phyloP scores from a whole-genome alignment of 2,329 filamentous ascomycete genomes.

The Colletotrichum brevisporum region DNA sequence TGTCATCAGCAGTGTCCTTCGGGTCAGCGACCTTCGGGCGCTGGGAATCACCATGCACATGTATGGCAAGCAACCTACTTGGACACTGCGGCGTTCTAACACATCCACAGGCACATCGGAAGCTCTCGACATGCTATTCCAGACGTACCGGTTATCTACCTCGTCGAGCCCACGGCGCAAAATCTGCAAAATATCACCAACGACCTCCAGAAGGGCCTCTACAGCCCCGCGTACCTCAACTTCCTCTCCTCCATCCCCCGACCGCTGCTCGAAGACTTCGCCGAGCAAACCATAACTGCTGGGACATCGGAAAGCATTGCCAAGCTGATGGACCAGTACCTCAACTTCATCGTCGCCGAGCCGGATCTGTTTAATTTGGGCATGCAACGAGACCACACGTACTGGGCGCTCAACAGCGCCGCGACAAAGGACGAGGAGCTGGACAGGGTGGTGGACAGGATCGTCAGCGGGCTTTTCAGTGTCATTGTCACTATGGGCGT shows the following conservation, averaged over 20 bases:
- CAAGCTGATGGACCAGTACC: conserved; percentile 95
- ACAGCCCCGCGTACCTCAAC: conserved; percentile 95
- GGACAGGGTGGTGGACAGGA: conserved; percentile 87
- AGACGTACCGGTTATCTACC: conserved; percentile 95
- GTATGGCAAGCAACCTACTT: conserved; percentile 61
- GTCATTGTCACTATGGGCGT: conserved; percentile 99
- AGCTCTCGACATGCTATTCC: conserved; percentile 90
- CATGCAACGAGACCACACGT: conserved; percentile 85
- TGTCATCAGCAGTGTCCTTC: conserved; percentile 95
- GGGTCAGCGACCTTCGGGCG: conserved; percentile 91
- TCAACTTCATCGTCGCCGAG: conserved; percentile 97
- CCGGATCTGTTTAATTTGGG: conserved; percentile 95
- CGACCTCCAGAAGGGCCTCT: conserved; percentile 89
- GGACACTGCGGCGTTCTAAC: conserved; percentile 43
- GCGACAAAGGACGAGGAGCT: conserved; percentile 92
- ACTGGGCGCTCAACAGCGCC: conserved; percentile 96
- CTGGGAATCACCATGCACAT: conserved; percentile 98
- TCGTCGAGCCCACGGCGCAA: conserved; percentile 87
- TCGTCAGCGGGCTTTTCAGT: conserved; percentile 97
- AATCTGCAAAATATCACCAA: conserved; percentile 88
- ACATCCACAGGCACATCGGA: conserved; percentile 77
- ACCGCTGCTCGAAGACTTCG: conserved; percentile 94
- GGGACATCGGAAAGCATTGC: conserved; percentile 91
- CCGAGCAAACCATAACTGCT: conserved; percentile 85
- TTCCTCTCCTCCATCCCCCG: conserved; percentile 95